These are phyloP conservation scores for Pythium diclinum DNA, from an alignment of 352 stramenopile species.

Conservation along the genomic window DNA sequence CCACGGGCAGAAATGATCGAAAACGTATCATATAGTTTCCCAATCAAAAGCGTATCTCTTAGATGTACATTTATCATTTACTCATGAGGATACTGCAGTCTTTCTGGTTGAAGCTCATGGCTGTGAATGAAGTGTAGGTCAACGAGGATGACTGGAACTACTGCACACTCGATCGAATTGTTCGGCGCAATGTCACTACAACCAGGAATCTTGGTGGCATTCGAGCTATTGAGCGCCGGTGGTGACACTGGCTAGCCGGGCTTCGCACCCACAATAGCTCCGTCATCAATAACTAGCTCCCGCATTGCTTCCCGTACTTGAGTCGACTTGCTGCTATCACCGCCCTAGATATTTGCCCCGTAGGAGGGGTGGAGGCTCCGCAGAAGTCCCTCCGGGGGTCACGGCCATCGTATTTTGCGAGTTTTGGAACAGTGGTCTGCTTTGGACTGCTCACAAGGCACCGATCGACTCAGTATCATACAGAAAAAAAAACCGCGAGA, in stretches of 20 bases:
- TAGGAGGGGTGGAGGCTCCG: constrained; percentile 29
- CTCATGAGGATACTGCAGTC: too few relatives aligned
- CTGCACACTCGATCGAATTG: constrained; percentile 86
- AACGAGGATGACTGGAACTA: too few relatives aligned
- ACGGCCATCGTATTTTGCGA: constrained; percentile 32
- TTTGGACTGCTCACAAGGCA: too few relatives aligned
- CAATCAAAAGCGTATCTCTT: too few relatives aligned
- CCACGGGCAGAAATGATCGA: too few relatives aligned
- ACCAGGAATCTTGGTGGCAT: constrained; percentile 70
- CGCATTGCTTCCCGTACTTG: constrained; percentile 19
- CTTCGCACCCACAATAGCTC: constrained; percentile 6
- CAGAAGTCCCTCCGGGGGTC: constrained; percentile 42
- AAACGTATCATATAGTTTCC: too few relatives aligned
- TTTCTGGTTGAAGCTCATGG: too few relatives aligned
- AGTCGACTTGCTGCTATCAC: constrained; percentile 11
- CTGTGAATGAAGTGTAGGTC: too few relatives aligned
- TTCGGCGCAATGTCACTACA: constrained; percentile 80
- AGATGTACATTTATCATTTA: too few relatives aligned
- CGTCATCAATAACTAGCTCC: too few relatives aligned
- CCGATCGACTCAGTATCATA: too few relatives aligned
- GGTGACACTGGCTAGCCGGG: not conserved
- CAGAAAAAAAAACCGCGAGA: too few relatives aligned
- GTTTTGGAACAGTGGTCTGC: constrained; percentile 37
- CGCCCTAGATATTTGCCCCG: not conserved
- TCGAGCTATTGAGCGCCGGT: constrained; percentile 33